Base-by-base conservation (phyloP, 495 filamentous ascomycete species). In the Xylaria telfairii region DNA sequence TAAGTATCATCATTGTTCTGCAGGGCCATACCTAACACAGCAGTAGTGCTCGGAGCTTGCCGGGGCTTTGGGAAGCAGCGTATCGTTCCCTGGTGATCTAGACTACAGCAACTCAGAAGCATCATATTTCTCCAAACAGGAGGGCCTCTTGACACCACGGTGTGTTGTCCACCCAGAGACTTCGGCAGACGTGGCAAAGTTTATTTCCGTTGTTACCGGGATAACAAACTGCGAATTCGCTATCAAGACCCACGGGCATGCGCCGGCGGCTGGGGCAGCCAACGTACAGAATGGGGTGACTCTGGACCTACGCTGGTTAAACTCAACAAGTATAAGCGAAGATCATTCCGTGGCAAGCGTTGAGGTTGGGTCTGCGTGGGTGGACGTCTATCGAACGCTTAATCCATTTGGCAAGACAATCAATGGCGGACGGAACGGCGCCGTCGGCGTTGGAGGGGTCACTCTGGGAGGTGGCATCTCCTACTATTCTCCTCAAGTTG, bases 391-490 rank as follows among this genome's bases (percentile, higher is more conserved):
- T 24, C 4, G 4, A 9, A 32, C 26, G 54, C 54, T 57, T 57
- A 24, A 57, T 60, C 63, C 26, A 17, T 71, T 77, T 24, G 70
- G 71, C 17, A 49, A 81, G 28, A 71, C 75, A 8, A 79, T 78
- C 15, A 75, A 76, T 21, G 81, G 80, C 12, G 81, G 80, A 0
- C 72, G 81, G 6, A 71, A 72, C 41, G 70, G 72, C 9, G 54
- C 70, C 12, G 81, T 83, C 19, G 81, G 81, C 12, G 76, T 83
- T 0, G 73, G 74, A 12, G 80, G 81, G 8, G 79, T 85, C 51
- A 80, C 80, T 64, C 75, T 86, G 13, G 85, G 85, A 71, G 74
- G 81, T 37, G 81, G 80, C 5, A 76, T 81, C 19, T 81, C 79
- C 8, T 83, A 77, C 51, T 83, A 82, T 65, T 81, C 76, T n/a